These are phyloP conservation scores for Eutrema heterophyllum DNA, from an alignment of 345 rosid species.

Conservation along the genomic window DNA sequence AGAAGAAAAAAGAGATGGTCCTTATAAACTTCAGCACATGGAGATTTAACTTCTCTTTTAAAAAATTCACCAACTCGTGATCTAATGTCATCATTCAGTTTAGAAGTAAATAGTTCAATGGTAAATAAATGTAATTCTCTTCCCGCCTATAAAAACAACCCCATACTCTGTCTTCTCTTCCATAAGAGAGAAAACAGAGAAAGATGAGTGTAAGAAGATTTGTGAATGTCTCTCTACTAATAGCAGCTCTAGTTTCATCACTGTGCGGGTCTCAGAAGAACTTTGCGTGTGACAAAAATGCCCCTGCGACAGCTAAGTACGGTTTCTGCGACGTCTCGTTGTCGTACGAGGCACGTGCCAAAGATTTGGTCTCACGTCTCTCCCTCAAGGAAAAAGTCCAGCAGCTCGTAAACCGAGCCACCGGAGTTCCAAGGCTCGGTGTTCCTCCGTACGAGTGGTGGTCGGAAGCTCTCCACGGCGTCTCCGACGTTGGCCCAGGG, in stretches of 20 bases:
- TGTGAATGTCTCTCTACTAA: conserved; percentile 21
- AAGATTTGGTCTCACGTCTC: conserved; percentile 42
- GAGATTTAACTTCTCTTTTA: background rate
- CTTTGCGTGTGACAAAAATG: conserved; percentile 9
- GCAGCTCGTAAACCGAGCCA: conserved; percentile 47
- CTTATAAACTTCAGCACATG: conserved; percentile 7
- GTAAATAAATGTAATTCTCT: background rate
- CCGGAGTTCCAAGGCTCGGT: conserved; percentile 48
- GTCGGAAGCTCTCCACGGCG: conserved; percentile 74
- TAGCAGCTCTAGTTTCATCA: conserved; percentile 25
- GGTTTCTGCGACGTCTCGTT: conserved; percentile 42
- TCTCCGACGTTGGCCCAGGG: conserved; percentile 48
- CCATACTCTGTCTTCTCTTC: background rate
- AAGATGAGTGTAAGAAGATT: conserved; percentile 8
- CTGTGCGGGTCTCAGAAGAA: conserved; percentile 29
- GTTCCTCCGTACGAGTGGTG: conserved; percentile 68
- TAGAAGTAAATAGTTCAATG: background rate
- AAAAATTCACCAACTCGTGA: conserved; percentile 1
- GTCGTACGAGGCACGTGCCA: conserved; percentile 44
- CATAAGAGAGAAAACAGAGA: conserved; percentile 6
- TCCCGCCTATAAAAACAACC: conserved; percentile 27
- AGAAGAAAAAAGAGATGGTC: conserved; percentile 18
- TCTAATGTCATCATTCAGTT: background rate
- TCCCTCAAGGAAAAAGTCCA: conserved; percentile 54
- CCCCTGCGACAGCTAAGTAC: conserved; percentile 18